phyloP scores from a whole-genome alignment of 306 rosid species.

The Lagenaria siceraria region DNA sequence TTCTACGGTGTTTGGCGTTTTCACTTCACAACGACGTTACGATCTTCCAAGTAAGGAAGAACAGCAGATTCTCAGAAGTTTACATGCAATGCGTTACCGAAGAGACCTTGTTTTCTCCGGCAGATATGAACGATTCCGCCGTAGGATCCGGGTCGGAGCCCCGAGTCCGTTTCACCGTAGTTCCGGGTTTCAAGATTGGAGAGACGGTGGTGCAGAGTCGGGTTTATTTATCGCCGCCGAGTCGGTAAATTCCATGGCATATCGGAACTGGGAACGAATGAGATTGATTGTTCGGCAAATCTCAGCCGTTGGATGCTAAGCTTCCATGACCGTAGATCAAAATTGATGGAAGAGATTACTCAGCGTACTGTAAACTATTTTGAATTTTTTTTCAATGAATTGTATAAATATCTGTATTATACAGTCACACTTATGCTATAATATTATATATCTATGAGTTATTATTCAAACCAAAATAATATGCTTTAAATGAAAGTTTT shows the following conservation, averaged over 20 bases:
- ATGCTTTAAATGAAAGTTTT: neutral
- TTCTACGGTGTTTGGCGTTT: constrained; percentile 53
- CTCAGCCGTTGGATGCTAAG: neutral
- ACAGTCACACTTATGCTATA: neutral
- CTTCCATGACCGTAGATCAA: neutral
- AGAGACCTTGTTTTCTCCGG: constrained; percentile 14
- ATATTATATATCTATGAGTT: neutral
- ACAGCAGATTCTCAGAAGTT: constrained; percentile 74
- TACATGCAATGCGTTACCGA: constrained; percentile 67
- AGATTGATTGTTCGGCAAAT: neutral
- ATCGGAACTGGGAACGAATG: neutral
- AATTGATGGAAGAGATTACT: neutral
- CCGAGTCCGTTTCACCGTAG: constrained; percentile 65
- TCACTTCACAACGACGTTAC: constrained; percentile 42
- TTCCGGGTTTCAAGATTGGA: constrained; percentile 77
- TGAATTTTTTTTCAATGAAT: neutral
- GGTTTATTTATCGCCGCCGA: constrained; percentile 50
- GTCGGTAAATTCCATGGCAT: neutral
- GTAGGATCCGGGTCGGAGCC: constrained; percentile 20
- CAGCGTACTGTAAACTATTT: constrained; percentile 6
- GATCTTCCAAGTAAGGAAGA: constrained; percentile 56
- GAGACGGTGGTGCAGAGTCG: constrained; percentile 61
- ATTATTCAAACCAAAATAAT: neutral
- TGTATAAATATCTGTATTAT: constrained; percentile 7
- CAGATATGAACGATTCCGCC: constrained; percentile 16